Evolutionary conservation across 2,329 filamentous ascomycete genomes (phyloP).

Genomic region (Botrytis hyacinthi): DNA sequence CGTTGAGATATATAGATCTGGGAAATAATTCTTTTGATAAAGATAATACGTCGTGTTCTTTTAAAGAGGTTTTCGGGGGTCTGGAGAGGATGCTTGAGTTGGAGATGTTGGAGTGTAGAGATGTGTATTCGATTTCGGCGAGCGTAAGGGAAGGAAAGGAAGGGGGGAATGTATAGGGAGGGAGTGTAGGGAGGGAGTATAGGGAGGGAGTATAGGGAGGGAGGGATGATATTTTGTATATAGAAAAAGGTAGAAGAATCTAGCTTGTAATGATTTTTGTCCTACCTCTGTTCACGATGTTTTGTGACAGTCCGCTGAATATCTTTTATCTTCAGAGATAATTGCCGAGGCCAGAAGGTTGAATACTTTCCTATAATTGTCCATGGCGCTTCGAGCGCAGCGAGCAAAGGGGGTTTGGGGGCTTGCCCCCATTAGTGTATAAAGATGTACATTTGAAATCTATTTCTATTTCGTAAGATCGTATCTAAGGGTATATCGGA

Average conservation of each 20-base stretch:
- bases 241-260: not conserved
- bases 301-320: not conserved
- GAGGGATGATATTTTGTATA: not conserved
- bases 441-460: not conserved
- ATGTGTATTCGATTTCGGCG: not conserved
- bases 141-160: not conserved
- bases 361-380: not conserved
- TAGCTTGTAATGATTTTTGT: not conserved
- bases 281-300: accelerated
- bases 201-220: not conserved
- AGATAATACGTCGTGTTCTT: not conserved
- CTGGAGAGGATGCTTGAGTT: not conserved
- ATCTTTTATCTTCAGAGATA: not conserved
- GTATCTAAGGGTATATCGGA: not conserved
- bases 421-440: not conserved
- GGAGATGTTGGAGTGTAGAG: not conserved
- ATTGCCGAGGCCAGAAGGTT: not conserved
- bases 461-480: not conserved
- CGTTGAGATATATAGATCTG: not conserved
- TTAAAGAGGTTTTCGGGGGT: not conserved
- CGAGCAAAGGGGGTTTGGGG: not conserved
- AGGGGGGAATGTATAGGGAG: not conserved
- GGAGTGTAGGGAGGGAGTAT: not conserved
- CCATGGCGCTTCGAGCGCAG: not conserved
- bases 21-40: not conserved